phyloP scores from a whole-genome alignment of 2,329 filamentous ascomycete genomes.

The Epichloe elymi region DNA sequence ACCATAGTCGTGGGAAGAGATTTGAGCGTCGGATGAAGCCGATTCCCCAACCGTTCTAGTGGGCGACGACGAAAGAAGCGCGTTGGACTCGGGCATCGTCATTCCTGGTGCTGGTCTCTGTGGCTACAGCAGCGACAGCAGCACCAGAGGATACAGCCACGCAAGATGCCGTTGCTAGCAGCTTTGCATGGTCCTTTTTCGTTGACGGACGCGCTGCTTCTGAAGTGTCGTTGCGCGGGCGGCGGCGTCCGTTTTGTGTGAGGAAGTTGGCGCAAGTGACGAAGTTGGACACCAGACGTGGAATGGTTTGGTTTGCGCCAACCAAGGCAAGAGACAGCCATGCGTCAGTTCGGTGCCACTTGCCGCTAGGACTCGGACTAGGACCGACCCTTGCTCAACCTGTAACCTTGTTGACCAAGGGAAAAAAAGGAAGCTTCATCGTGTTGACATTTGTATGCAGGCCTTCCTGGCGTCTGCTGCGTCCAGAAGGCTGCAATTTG shows the following conservation, averaged over 20 bases:
- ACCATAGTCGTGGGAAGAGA: conserved; percentile 3
- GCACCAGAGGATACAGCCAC: neutral
- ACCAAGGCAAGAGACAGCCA: neutral
- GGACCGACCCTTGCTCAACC: neutral
- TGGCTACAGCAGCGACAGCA: neutral
- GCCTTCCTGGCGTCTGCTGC: too few species aligned
- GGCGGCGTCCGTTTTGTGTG: neutral
- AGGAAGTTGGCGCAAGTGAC: neutral
- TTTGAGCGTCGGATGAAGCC: conserved; percentile 5
- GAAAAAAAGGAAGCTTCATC: too few species aligned
- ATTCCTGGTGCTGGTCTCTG: neutral
- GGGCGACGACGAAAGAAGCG: conserved; percentile 8
- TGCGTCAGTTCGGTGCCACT: neutral
- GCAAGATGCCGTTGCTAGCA: conserved; percentile 2
- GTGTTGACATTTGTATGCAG: too few species aligned
- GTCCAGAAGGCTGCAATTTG: too few species aligned
- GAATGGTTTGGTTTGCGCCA: neutral
- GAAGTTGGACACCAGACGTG: neutral
- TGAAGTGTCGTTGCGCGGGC: neutral
- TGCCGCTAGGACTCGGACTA: neutral
- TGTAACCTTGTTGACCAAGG: too few species aligned
- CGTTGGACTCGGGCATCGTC: neutral
- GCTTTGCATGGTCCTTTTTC: conserved; percentile 2
- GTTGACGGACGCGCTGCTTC: neutral
- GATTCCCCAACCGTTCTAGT: conserved; percentile 7